These are phyloP conservation scores for Streptanthus diversifolius DNA, from an alignment of 345 rosid species.

Conservation along the genomic window DNA sequence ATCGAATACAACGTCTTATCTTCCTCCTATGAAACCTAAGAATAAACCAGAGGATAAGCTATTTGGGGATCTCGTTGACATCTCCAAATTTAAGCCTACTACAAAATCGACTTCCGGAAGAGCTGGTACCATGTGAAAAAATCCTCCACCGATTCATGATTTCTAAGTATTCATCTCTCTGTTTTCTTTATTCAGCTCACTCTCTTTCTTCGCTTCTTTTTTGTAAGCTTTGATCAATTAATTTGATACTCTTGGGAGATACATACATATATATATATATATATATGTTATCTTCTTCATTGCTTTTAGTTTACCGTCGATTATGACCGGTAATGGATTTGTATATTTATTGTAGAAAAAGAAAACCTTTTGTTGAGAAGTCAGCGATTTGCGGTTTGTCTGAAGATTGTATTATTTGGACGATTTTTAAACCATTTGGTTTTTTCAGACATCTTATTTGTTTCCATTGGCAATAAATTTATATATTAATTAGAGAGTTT, in stretches of 20 bases:
- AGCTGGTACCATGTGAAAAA: conserved; percentile 77
- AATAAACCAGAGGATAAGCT: conserved; percentile 79
- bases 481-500: neutral
- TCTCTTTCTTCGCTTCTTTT: neutral
- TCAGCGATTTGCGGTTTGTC: conserved; percentile 19
- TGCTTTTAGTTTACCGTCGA: conserved; percentile 23
- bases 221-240: conserved; percentile 18
- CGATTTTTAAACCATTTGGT: conserved; percentile 1
- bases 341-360: conserved; percentile 36
- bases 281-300: conserved; percentile 13
- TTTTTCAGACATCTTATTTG: conserved; percentile 2
- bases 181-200: conserved; percentile 27
- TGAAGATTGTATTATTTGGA: conserved; percentile 1
- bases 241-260: conserved; percentile 27
- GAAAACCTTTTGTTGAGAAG: conserved; percentile 26
- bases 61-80: conserved; percentile 94
- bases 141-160: neutral
- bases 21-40: conserved; percentile 54
- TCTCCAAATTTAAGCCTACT: conserved; percentile 70
- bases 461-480: conserved; percentile 12
- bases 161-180: conserved; percentile 19
- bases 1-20: conserved; percentile 49
- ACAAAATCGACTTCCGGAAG: conserved; percentile 58
- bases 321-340: conserved; percentile 24
- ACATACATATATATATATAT: conserved; percentile 5